These are phyloP conservation scores for Apiospora phragmitis DNA, from an alignment of 2,329 filamentous ascomycete genomes.

Conservation along the genomic window DNA sequence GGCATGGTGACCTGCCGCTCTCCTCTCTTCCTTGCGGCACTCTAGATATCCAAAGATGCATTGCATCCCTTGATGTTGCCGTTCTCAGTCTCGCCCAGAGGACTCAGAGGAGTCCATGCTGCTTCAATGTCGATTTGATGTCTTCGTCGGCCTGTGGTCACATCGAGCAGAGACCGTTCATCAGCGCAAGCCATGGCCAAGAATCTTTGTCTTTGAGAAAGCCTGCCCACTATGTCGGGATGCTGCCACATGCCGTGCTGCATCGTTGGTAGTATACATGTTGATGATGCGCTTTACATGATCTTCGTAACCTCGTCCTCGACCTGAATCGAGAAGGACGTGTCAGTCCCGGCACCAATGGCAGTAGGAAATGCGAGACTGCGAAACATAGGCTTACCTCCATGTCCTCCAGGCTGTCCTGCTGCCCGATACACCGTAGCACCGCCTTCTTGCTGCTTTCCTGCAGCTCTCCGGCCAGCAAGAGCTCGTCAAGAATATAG, in stretches of 20 bases:
- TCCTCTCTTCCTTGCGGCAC: neutral
- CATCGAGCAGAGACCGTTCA: neutral
- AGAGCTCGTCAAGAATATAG: conserved; percentile 95
- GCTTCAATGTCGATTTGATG: conserved; percentile 5
- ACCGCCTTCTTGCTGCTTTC: conserved; percentile 99
- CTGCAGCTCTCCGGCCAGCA: conserved; percentile 94
- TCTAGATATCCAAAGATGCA: neutral
- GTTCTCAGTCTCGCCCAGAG: neutral
- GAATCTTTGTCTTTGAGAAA: neutral
- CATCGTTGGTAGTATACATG: conserved; percentile 12
- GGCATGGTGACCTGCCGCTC: conserved; percentile 9
- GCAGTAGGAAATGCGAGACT: neutral
- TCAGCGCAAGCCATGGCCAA: conserved; percentile 7
- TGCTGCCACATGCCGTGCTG: neutral
- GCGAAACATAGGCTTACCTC: conserved; percentile 73
- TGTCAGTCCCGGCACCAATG: neutral
- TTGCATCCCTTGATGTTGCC: neutral
- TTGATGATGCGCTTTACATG: conserved; percentile 57
- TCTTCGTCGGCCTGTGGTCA: conserved; percentile 8
- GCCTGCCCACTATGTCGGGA: neutral
- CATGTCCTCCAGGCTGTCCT: conserved; percentile 98
- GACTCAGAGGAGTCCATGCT: conserved; percentile 5
- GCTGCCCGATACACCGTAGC: conserved; percentile 90
- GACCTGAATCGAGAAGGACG: conserved; percentile 57
- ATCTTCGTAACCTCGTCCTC: conserved; percentile 90